Evolutionary conservation across 176 grass and related monocot genomes (phyloP).

Genomic region (Bolboschoenus planiculmis): DNA sequence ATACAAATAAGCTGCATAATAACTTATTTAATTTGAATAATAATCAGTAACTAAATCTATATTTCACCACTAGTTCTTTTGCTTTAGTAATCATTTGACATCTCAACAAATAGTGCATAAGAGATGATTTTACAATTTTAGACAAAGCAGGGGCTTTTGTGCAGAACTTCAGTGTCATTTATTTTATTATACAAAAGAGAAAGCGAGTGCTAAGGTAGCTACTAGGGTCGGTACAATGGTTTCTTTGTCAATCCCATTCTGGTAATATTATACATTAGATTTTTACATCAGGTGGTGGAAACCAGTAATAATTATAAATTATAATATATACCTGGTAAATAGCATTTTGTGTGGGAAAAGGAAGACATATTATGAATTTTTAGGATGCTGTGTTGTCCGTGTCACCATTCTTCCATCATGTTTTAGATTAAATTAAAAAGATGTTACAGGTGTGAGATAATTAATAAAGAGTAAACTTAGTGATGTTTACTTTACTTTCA

Average conservation of each 20-base stretch:
- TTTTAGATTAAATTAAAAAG: background rate
- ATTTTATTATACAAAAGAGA: background rate
- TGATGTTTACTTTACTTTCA: background rate
- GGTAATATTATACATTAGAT: background rate
- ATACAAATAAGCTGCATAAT: too few species aligned
- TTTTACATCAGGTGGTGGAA: conserved; percentile 1
- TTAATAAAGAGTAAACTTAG: background rate
- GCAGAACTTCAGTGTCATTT: background rate
- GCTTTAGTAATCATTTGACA: too few species aligned
- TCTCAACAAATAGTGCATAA: too few species aligned
- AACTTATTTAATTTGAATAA: too few species aligned
- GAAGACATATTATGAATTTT: background rate
- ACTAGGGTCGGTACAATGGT: background rate
- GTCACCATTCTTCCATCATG: background rate
- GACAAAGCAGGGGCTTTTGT: background rate
- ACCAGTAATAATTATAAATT: background rate
- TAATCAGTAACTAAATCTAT: too few species aligned
- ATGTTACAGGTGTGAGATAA: background rate
- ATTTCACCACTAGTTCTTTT: too few species aligned
- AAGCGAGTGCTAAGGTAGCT: background rate
- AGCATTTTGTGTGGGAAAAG: background rate
- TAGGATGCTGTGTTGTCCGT: background rate
- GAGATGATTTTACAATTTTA: background rate
- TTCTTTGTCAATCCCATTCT: background rate
- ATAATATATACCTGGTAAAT: background rate